Evolutionary conservation across 208 protist genomes (phyloP).

Genomic region (Novymonas esmeraldas): DNA sequence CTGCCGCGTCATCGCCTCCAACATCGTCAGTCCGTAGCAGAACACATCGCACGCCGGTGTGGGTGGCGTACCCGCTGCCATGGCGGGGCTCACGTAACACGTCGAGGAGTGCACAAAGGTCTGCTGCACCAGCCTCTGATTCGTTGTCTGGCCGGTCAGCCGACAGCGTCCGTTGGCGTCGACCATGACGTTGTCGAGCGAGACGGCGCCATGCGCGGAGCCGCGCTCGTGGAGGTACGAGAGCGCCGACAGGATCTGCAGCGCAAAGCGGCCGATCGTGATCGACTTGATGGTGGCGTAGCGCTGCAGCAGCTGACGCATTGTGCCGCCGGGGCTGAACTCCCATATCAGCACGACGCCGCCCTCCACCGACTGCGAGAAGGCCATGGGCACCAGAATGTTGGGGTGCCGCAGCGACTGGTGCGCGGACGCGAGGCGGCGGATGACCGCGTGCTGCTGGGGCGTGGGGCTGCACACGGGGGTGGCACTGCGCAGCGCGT

Average conservation of each 20-base stretch:
- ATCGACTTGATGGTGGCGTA: conserved; percentile 24
- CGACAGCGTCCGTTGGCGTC: conserved; percentile 61
- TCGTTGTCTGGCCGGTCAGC: conserved; percentile 53
- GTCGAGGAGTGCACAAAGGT: conserved; percentile 32
- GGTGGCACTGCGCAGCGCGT: conserved; percentile 16
- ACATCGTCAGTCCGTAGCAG: conserved; percentile 57
- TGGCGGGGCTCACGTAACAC: conserved; percentile 78
- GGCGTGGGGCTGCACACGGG: conserved; percentile 6
- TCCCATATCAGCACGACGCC: conserved; percentile 33
- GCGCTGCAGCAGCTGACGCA: conserved; percentile 28
- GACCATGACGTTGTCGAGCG: conserved; percentile 66
- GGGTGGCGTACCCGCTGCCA: conserved; percentile 41
- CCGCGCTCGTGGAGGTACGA: conserved; percentile 53
- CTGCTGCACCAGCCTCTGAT: conserved; percentile 9
- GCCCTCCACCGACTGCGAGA: conserved; percentile 17
- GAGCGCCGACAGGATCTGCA: conserved; percentile 54
- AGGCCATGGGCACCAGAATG: conserved; percentile 2
- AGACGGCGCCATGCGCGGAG: conserved; percentile 65
- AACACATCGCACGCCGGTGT: conserved; percentile 65
- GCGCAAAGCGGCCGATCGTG: conserved; percentile 39
- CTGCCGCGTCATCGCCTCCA: conserved; percentile 44
- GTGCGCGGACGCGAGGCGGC: background rate
- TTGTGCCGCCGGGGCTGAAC: conserved; percentile 40
- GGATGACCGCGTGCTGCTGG: background rate
- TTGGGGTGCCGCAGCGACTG: conserved; percentile 15